Evolutionary conservation across 2,329 filamentous ascomycete species (phyloP), one percentile per base, ranked within the genome.

Genomic region (Venturia asperata): DNA sequence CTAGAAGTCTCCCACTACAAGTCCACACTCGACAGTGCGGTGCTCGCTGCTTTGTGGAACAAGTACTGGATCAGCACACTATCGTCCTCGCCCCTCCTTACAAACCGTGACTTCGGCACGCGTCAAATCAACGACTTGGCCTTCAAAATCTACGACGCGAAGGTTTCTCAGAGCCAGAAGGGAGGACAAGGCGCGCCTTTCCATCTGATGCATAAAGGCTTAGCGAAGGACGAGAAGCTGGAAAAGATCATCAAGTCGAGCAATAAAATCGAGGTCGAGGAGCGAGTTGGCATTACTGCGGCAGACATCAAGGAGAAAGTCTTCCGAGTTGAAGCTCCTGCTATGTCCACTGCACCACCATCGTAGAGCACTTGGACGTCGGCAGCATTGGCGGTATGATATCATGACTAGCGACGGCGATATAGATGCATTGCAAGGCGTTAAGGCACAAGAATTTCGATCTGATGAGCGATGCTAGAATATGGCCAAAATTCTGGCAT

Each of bases 11-110:
- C 91, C 41, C 91, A 96, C 77, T 99, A 91, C 83, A 97, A 97
- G 79, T 94, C 90, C 68, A 89, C 89, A 0, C 87, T 99, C 37
- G 94, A 99, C 77, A 84, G 87, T 1, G 89, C 92, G 71, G 82
- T 99, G 30, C 82, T 99, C 5, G 91, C 95, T 72, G 83, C 91
- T 63, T 81, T 99, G 39, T 97, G 94, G 94, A 96, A 97, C 80
- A 97, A 97, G 77, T 99, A 99, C 81, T 96, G 92, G 94, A 92
- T 97, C 42, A 90, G 95, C 73, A 99, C 94, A 6, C 84, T 99
- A 24, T 95, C 91, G 41, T 91, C 96, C 71, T 94, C 87, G 70
- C 92, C 93, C 27, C 83, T 97, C 5, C 87, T 96, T 71, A 92
- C 91, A 65, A 97, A 96, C 73, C 89, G 92, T 68, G 93, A 97